Evolutionary conservation across 1,139 yeast genomes (phyloP).

Genomic region (Sugiyamaella neomexicana): DNA sequence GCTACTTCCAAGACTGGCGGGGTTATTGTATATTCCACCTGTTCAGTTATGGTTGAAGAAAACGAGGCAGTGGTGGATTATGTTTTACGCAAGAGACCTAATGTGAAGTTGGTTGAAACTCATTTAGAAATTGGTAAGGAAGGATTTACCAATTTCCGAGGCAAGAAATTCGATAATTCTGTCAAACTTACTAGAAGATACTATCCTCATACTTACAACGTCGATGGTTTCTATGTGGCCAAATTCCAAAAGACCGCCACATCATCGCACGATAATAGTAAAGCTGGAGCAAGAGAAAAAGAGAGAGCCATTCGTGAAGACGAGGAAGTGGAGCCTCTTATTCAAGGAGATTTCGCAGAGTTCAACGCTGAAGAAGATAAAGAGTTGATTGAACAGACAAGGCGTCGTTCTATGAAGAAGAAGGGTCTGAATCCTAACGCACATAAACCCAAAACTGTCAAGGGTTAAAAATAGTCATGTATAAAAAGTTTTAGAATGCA

Average conservation of each 20-base stretch:
- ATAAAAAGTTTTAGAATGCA: conserved; percentile 4
- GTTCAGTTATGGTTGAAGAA: conserved; percentile 98
- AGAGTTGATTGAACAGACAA: conserved; percentile 68
- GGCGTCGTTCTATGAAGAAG: conserved; percentile 70
- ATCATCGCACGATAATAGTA: conserved; percentile 62
- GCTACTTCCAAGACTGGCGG: conserved; percentile 92
- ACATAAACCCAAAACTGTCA: conserved; percentile 23
- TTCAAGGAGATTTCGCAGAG: conserved; percentile 80
- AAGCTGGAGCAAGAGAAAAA: conserved; percentile 88
- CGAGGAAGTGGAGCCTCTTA: conserved; percentile 64
- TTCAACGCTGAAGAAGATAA: conserved; percentile 79
- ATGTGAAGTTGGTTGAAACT: conserved; percentile 90
- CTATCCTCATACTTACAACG: conserved; percentile 97
- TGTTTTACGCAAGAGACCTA: conserved; percentile 93
- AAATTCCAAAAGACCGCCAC: conserved; percentile 90
- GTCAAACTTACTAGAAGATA: conserved; percentile 85
- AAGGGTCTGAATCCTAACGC: conserved; percentile 75
- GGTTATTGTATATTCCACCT: conserved; percentile 91
- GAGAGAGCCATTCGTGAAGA: conserved; percentile 78
- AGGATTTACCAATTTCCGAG: conserved; percentile 91
- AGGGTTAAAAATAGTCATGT: conserved; percentile 1
- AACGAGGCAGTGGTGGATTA: conserved; percentile 99
- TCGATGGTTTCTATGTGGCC: conserved; percentile 97
- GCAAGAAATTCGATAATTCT: conserved; percentile 81
- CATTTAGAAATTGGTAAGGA: conserved; percentile 95